Evolutionary conservation across 2,329 filamentous ascomycete species (phyloP).

Genomic region (Trichophaea hybrida): DNA sequence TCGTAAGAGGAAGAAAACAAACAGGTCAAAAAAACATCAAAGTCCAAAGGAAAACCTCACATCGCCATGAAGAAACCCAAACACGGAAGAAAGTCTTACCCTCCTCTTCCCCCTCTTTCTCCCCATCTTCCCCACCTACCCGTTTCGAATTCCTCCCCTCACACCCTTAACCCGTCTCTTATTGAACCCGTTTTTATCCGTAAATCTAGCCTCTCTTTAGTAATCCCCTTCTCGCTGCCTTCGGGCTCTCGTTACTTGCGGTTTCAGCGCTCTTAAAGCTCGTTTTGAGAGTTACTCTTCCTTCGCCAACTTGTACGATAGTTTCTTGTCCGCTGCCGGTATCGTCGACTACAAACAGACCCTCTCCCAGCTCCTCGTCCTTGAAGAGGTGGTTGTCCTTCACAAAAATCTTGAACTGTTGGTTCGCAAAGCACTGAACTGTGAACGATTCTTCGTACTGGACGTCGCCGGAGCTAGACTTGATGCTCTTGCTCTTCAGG

Average conservation of each 20-base stretch:
- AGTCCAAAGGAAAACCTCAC: too few relatives aligned
- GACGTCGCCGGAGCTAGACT: constrained; percentile 51
- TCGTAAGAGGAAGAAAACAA: too few relatives aligned
- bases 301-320: constrained; percentile 52
- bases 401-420: constrained; percentile 72
- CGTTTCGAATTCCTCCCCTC: too few relatives aligned
- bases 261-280: constrained; percentile 3
- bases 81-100: too few relatives aligned
- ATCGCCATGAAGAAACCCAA: too few relatives aligned
- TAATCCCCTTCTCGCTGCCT: constrained; percentile 2
- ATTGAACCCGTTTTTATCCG: too few relatives aligned
- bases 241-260: background rate
- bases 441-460: constrained; percentile 69
- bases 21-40: too few relatives aligned
- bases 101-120: too few relatives aligned
- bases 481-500: constrained; percentile 85
- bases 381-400: constrained; percentile 77
- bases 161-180: too few relatives aligned
- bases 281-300: background rate
- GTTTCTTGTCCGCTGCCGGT: constrained; percentile 53
- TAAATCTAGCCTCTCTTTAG: background rate
- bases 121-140: too few relatives aligned
- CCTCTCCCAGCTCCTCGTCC: constrained; percentile 72
- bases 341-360: constrained; percentile 84
- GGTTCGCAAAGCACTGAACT: constrained; percentile 61